Evolutionary conservation across 1,139 yeast genomes (phyloP), one percentile per base, ranked within the genome.

Genomic region (Taphrina deformans): DNA sequence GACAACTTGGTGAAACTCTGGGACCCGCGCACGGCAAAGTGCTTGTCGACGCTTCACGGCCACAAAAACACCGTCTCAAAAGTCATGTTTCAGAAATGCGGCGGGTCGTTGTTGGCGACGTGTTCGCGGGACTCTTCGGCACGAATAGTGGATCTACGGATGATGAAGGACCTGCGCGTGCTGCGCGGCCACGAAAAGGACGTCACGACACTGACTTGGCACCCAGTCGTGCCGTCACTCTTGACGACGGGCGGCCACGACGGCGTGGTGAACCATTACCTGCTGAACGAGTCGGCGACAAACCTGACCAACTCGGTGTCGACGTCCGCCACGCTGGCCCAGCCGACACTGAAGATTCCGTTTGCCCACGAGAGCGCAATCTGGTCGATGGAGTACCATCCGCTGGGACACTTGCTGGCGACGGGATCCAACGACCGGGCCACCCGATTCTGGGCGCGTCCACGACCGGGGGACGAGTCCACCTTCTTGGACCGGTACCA

Each of bases 361-460:
- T 87, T 83, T 75, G 99, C 98, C 0, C 99, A 93, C 74, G 97
- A 92, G 73, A 88, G 89, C 77, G 95, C 97, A 2, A 86, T 93
- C 61, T 91, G 93, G 77, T 85, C 96, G 1, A 76, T 93, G 68
- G 95, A 92, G 70, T 93, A 91, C 73, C 97, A 92, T 76, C 98
- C 98, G 2, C 79, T 89, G 72, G 99, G 99, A 1, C 98, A 93
- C 76, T 79, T 92, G 65, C 79, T 93, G 55, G 87, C 96, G 67
- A 86, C 97, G 16, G 98, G 97, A 0, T 93, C 97, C 29, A 91
- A 95, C 67, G 99, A 93, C 76, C 84, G 95, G 73, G 85, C 95
- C 12, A 90, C 96, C n/a, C 79, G 97, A 68, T 89, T 93, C 77
- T 93, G 99, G 99, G 86, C 93, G 40, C 81, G 99, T 63, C 88